Evolutionary conservation across 2,329 filamentous ascomycete genomes (phyloP), one percentile per base, ranked within the genome.

Genomic region (Alternaria gansuensis): DNA sequence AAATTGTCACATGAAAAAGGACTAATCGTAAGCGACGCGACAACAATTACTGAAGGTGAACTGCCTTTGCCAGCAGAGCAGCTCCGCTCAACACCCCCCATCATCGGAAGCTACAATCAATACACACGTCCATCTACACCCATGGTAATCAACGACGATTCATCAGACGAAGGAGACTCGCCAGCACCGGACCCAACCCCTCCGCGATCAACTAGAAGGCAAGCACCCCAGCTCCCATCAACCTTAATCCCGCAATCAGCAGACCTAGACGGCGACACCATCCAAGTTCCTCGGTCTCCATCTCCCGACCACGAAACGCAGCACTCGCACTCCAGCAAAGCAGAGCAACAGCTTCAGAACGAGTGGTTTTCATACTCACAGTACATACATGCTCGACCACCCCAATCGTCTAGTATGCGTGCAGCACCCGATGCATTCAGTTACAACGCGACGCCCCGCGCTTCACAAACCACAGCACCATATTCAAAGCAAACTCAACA

Each of bases 351-450:
- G 44, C 66, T 75, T 14, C 74, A 73, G 23, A 61, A 56, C 23
- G 72, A 76, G 55, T 74, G 69, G 66, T 55, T 67, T 4, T 68
- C 69, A 0, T 75, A 75, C 60, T 75, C 75, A 3, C 75, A 77
- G 54, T 75, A 72, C 31, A 53, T 62, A 8, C 62, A 64, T n/a
- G 43, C 34, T 10, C 55, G 53, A 3, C 52, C 63, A 24, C 64
- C 58, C 3, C 49, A 58, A 9, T 63, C 74, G 11, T 73, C 69
- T 23, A 76, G 73, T 51, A 71, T 75, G 68, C 56, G 68, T 13
- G 72, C 66, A 9, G 60, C 48, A 13, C 64, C 63, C 14, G 72
- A 74, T 17, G 41, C 55, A 28, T 72, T 64, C 37, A 74, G 71
- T 54, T 76, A 74, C 60, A 60, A 68, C 39, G 62, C 62, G 2